Evolutionary conservation across 306 rosid genomes (phyloP), one percentile per base, ranked within the genome.

Genomic region (Elaeagnus macrophylla): DNA sequence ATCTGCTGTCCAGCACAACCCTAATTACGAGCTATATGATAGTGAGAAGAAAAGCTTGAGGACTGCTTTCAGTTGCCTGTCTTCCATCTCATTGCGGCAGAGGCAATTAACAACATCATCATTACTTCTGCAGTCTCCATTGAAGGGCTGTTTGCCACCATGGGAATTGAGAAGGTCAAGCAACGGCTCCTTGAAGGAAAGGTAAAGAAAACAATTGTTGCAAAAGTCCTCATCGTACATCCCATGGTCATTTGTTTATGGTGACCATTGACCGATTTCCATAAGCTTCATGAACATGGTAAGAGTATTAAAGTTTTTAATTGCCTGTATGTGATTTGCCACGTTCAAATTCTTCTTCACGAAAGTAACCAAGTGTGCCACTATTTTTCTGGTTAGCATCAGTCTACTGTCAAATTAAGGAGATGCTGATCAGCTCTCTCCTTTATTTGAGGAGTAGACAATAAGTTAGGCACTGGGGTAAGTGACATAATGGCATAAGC

Each of bases 31-130:
- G 45, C 68, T 76, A 14, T 64, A 42, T n/a, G 94, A 84, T 17
- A 84, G 77, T 41, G 96, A 84, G 74, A 87, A 82, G 74, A 84
- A 73, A 59, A 82, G 83, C 70, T 80, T 91, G 65, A 66, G 82
- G 64, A 73, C 78, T 65, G 57, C 71, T 15, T 79, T 82, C 77
- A 77, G 75, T 61, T 78, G 89, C 77, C 51, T 87, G 73, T 87
- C 99, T 7, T 84, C 99, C 0, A 84, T 91, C 71, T 91, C 96
- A 19, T 80, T 67, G 95, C 80, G 95, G 53, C 99, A 91, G 77
- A 87, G 79, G 89, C 99, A 91, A 52, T 56, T 87, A 45, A 87
- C 96, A 1, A 80, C 88, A 0, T 82, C 89, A 48, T 91, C 99
- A 20, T 58, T 87, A 60, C 82, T 84, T 79, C 82, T 91, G 54